These are phyloP conservation scores for Xylariales sp. DNA, from an alignment of 2,329 filamentous ascomycete genomes.

Conservation along the genomic window DNA sequence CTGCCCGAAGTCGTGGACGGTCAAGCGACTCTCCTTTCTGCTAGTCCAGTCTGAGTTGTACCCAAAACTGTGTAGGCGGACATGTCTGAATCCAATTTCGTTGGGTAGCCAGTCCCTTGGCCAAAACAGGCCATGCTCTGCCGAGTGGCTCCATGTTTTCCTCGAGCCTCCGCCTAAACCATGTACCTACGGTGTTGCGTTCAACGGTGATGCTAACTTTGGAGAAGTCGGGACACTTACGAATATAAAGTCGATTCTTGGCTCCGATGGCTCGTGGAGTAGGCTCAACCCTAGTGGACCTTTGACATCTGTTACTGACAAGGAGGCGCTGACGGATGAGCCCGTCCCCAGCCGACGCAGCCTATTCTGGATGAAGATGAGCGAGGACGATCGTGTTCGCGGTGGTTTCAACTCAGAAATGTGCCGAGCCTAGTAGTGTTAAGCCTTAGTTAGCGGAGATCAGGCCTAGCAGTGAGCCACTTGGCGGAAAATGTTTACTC, in stretches of 20 bases:
- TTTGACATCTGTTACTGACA: slow-evolving; percentile 1
- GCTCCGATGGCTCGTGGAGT: slow-evolving; percentile 22
- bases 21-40: slow-evolving; percentile 15
- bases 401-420: no score
- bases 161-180: slow-evolving; percentile 35
- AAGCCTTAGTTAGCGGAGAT: no score
- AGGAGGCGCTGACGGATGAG: no score
- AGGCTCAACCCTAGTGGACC: slow-evolving; percentile 22
- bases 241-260: slow-evolving; percentile 34
- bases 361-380: no score
- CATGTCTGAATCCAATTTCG: slow-evolving; percentile 24
- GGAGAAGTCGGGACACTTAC: slow-evolving; percentile 17
- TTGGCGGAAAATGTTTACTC: no score
- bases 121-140: slow-evolving; percentile 31
- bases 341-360: no score
- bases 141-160: slow-evolving; percentile 35
- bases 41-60: slow-evolving; percentile 26
- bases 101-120: slow-evolving; percentile 33
- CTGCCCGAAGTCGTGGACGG: slow-evolving; percentile 27
- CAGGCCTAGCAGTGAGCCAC: no score
- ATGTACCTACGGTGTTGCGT: slow-evolving; percentile 29
- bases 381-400: no score
- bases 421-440: no score
- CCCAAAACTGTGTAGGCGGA: slow-evolving; percentile 26
- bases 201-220: slow-evolving; percentile 18